Evolutionary conservation across 1,284 basidiomycete species (phyloP), one percentile per base, ranked within the genome.

Genomic region (Puccinia polysora): DNA sequence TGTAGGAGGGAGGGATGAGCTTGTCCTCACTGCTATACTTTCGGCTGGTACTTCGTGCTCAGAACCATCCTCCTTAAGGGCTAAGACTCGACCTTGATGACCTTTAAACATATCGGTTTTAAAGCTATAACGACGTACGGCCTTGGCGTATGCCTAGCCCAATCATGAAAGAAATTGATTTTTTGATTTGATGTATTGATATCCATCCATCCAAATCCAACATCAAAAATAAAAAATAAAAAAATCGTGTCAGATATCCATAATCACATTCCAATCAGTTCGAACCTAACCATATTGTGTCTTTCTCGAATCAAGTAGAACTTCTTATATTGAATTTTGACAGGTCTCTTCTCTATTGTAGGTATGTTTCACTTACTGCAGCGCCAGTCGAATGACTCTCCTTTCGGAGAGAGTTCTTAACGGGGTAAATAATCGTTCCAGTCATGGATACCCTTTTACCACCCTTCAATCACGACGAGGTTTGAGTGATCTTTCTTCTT

Each of bases 41-140:
- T 73, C 60, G 14, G 70, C 70, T 34, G 70, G 70, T 15, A 73
- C 70, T 49, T 73, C 60, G 32, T 73, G 60, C 25, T 65, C 43
- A 28, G 38, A 47, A n/a, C 70, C 70, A 32, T 73, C 62, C 32
- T 56, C 70, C 23, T 65, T 47, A 25, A 65, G 56, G 18, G 62
- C 62, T 40, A 65, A 73, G 20, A 73, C 70, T 6, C 52, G 47
- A 18, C 70, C 70, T 45, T 73, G 47, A n/a, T 18, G 45, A 2
- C 59, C 70, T 23, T 38, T 38, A 36, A 73, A 73, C 52, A 32
- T 55, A 34, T 38, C 53, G 20, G 60, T 73, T 55, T 73, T 53
- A 43, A 73, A 73, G 43, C 40, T 50, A 38, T 73, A 73, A 23
- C 70, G 49, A 15, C 70, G 60, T n/a, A 49, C 70, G 8, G 70